phyloP scores from a whole-genome alignment of 164 flowering plant species.

The Piper longum region DNA sequence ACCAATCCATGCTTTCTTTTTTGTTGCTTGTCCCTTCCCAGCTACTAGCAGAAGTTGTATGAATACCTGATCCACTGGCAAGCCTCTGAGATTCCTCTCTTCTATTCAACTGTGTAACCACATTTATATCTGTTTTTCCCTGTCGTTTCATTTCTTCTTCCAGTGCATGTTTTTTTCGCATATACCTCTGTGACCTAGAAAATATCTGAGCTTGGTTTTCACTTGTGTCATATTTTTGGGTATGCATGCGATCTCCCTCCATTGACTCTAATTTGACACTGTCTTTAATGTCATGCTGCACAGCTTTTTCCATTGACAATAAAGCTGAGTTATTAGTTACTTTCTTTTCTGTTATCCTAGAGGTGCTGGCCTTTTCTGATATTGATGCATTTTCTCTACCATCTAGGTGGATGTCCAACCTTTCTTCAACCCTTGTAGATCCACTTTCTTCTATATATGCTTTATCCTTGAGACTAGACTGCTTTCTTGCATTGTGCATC shows the following conservation, averaged over 20 bases:
- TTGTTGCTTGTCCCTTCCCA: conserved; percentile 10
- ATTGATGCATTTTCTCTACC: conserved; percentile 16
- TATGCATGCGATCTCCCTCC: not conserved
- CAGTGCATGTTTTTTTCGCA: not conserved
- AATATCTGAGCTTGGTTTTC: not conserved
- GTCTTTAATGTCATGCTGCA: conserved; percentile 14
- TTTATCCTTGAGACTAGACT: not conserved
- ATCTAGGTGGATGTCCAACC: conserved; percentile 13
- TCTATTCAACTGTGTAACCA: conserved; percentile 8
- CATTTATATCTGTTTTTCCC: conserved; percentile 5
- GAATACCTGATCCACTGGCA: conserved; percentile 12
- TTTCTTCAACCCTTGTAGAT: conserved; percentile 13
- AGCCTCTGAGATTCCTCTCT: conserved; percentile 18
- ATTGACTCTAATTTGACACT: conserved; percentile 7
- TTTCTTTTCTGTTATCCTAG: conserved; percentile 21
- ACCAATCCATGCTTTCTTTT: not conserved
- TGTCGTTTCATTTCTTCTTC: conserved; percentile 5
- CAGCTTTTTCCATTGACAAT: conserved; percentile 15
- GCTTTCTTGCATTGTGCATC: not conserved
- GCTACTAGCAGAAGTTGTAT: conserved; percentile 10
- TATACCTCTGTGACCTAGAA: not conserved
- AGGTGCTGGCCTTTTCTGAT: conserved; percentile 19
- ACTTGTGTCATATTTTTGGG: not conserved
- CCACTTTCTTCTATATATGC: conserved; percentile 5
- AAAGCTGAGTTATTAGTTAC: conserved; percentile 10